Evolutionary conservation across 306 rosid genomes (phyloP), one percentile per base, ranked within the genome.

Genomic region (Lablab purpureus): DNA sequence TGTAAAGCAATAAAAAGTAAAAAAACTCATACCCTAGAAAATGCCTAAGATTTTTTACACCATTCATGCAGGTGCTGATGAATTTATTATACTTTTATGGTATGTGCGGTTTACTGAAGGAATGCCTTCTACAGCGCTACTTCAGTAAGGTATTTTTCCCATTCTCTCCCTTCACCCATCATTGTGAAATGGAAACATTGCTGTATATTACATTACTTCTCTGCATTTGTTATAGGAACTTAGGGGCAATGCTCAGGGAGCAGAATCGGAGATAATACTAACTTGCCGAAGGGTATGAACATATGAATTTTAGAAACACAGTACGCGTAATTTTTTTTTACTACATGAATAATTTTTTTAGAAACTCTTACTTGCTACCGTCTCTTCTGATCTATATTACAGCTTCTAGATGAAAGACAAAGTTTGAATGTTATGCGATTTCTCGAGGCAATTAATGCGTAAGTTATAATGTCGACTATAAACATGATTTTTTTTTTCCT

Each of bases 331-430:
- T 36, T 77, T 32, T 65, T 67, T 14, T 83, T 45, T 32, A 75
- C 18, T 74, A 25, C 45, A 67, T 11, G 4, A 34, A 23, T 54
- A 23, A 22, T 23, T 63, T 54, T 15, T 25, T 47, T 67, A 54
- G 72, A 5, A n/a, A 60, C 54, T 77, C 79, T 83, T 46, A 80
- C 72, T 50, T 23, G 12, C 63, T 22, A 67, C 36, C 45, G 56
- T 71, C 68, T 83, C 80, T 74, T 74, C 52, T 79, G 56, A 55
- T 28, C n/a, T 78, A 63, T 70, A 67, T 76, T 84, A 54, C 91
- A 93, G 97, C 89, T 93, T 67, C 85, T 91, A 81, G 97, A 91
- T 73, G 97, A 93, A 81, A 91, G 97, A 71, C 91, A 93, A 73
- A 87, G 97, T 83, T 85, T 75, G 84, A 93, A 93, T 52, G 97